Conservation (phyloP, 306 rosid genomes). For the Lagenaria siceraria region DNA sequence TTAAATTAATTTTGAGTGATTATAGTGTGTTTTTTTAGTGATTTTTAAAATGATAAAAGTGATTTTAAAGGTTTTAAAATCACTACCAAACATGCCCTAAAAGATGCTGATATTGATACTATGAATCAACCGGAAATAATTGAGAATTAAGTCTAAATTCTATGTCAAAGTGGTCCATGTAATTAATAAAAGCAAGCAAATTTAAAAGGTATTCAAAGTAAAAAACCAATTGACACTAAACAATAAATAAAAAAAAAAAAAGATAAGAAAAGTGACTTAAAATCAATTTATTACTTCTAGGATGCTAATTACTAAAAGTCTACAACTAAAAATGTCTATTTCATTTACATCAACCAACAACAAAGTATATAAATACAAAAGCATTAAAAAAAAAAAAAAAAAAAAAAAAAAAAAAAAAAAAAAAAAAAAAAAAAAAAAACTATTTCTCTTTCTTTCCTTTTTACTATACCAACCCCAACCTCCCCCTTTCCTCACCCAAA, state of each 20-base stretch:
- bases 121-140: no score
- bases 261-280: background rate
- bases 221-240: background rate
- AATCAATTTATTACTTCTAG: no score
- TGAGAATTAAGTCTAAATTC: background rate
- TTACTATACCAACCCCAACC: background rate
- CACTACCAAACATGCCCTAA: no score
- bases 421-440: background rate
- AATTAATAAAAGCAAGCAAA: background rate
- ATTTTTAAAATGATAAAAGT: no score
- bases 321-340: background rate
- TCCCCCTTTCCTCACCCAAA: background rate
- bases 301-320: background rate
- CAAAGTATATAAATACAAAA: background rate
- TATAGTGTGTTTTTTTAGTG: no score
- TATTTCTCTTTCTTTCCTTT: background rate
- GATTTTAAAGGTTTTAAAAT: no score
- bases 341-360: background rate
- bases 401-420: background rate
- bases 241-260: no score
- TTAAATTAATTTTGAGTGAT: no score
- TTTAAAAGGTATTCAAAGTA: background rate
- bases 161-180: background rate
- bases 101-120: no score
- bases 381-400: background rate